phyloP scores from a whole-genome alignment of 805 yeast species.

The Candida methanosorbosa region DNA sequence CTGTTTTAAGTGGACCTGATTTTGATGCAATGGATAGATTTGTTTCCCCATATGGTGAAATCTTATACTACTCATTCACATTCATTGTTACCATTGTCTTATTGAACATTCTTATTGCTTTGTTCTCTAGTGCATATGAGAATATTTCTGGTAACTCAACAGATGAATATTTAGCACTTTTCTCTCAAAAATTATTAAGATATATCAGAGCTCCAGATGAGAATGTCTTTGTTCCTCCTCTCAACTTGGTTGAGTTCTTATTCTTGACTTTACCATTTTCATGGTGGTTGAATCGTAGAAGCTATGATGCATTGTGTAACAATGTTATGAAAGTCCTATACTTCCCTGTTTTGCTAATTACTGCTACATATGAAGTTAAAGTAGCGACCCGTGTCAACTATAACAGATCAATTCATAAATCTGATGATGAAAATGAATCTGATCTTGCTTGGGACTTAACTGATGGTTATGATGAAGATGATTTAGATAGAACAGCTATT shows the following conservation, averaged over 20 bases:
- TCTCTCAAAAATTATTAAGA: constrained; percentile 75
- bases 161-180: constrained; percentile 77
- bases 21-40: constrained; percentile 62
- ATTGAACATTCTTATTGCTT: constrained; percentile 77
- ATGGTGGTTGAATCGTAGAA: constrained; percentile 24
- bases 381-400: constrained; percentile 64
- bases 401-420: constrained; percentile 51
- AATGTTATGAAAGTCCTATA: constrained; percentile 57
- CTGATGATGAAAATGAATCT: constrained; percentile 74
- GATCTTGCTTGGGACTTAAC: constrained; percentile 79
- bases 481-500: constrained; percentile 18
- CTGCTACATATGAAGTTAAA: constrained; percentile 56
- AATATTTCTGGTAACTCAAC: constrained; percentile 75
- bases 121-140: constrained; percentile 78
- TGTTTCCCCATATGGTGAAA: constrained; percentile 80
- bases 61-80: constrained; percentile 68
- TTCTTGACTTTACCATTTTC: constrained; percentile 36
- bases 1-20: constrained; percentile 68
- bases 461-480: constrained; percentile 54
- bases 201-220: constrained; percentile 86
- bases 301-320: constrained; percentile 36
- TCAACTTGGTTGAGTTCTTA: constrained; percentile 61
- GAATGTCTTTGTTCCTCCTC: constrained; percentile 78
- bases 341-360: constrained; percentile 54
- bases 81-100: constrained; percentile 68